Evolutionary conservation across 192 early-diverging fungal genomes (phyloP).

Genomic region (Coemansia biformis): DNA sequence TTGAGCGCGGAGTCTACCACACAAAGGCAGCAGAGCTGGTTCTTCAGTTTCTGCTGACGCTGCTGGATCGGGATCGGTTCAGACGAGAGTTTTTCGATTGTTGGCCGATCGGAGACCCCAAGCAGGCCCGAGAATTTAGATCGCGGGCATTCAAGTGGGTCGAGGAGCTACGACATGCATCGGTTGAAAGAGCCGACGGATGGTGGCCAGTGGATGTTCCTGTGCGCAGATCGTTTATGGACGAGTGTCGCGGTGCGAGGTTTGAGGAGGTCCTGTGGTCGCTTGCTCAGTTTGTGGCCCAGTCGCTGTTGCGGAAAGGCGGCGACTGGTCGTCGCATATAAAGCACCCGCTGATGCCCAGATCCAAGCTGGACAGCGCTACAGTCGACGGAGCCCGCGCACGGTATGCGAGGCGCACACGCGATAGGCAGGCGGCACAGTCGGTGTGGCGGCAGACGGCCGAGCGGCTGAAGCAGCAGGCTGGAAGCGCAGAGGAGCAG

Average conservation of each 20-base stretch:
- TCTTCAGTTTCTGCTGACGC: conserved; percentile 52
- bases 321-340: conserved; percentile 10
- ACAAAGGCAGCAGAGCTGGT: conserved; percentile 55
- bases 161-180: conserved; percentile 53
- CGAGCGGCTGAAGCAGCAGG: conserved; percentile 3
- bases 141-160: conserved; percentile 55
- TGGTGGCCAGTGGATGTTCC: conserved; percentile 33
- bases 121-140: conserved; percentile 55
- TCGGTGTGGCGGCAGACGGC: conserved; percentile 17
- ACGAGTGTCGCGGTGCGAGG: conserved; percentile 40
- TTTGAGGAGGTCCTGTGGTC: conserved; percentile 43
- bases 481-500: background rate
- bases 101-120: conserved; percentile 55
- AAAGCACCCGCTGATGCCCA: conserved; percentile 2
- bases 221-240: conserved; percentile 43
- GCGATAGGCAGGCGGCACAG: conserved; percentile 30
- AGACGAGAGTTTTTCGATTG: conserved; percentile 50
- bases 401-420: conserved; percentile 26
- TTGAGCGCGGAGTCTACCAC: conserved; percentile 54
- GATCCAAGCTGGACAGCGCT: background rate
- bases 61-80: conserved; percentile 28
- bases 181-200: conserved; percentile 9
- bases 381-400: conserved; percentile 8
- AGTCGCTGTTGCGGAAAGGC: conserved; percentile 2
- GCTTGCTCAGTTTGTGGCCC: conserved; percentile 11